Base-by-base conservation (phyloP, 805 yeast genomes). In the Kluyveromyces starmeri region DNA sequence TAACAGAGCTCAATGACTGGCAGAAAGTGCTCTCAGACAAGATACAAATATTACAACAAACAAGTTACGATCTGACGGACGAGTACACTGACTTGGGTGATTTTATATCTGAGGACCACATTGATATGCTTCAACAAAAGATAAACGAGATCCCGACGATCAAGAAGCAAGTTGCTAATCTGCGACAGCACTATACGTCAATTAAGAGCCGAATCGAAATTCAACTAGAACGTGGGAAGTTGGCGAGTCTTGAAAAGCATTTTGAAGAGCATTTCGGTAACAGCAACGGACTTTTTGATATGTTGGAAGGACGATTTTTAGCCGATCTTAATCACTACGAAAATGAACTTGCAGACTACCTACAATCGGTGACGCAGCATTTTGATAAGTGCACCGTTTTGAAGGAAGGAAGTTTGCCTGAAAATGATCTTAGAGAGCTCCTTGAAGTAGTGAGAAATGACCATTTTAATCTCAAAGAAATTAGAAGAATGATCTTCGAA, bases 311-410 rank as follows among this genome's bases (percentile, higher is more conserved):
- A n/a, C 45, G 38, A 3, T 48, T 50, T 35, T 82, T 78, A 25
- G 62, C 64, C 40, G 79, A 74, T 35, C 65, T 80, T 60, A 41
- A 37, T 13, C 36, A 40, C 2, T 49, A 75, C 32, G 94, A 84
- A 35, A 66, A 68, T 38, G 92, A 81, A 35, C 66, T 84, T 56
- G 94, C 83, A 1, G 67, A 70, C 2, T 62, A 80, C 12, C 60
- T 88, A 21, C 77, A 75, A 37, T 73, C 86, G 47, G 61, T 86
- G 30, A 79, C 95, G 8, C 73, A 73, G 35, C 95, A 86, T 58
- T 84, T 77, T 47, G 96, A 86, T 54, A 85, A 83, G 50, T 82
- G 94, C 45, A 46, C 61, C 9, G 59, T 51, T 9, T 36, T 68
- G n/a, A 47, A 53, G 15, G 50, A 59, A n/a, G 48, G 55, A 1